Percentiles rank a stretch among this genome's conserved stretches.
phyloP scores from a whole-genome alignment of 2,329 filamentous ascomycete species.

The Westerdykella ornata region DNA sequence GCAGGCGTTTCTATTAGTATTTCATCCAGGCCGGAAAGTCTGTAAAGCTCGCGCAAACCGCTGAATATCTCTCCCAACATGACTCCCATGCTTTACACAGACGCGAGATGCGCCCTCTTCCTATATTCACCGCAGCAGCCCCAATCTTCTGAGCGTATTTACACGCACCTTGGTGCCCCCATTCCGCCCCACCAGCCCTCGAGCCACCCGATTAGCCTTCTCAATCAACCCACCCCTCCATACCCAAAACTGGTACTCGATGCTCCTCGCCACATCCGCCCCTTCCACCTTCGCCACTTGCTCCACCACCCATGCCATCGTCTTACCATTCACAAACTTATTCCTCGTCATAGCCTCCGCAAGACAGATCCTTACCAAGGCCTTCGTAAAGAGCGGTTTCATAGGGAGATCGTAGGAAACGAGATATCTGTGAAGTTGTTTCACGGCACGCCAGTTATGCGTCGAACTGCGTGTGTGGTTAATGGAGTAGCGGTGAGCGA shows the following conservation, averaged over 20 bases:
- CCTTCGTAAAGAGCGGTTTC: slow-evolving; percentile 25
- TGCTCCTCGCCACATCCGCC: slow-evolving; percentile 17
- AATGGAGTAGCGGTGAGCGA: slow-evolving; percentile 29
- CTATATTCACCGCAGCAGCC: slow-evolving; percentile 6
- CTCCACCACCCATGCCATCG: slow-evolving; percentile 25
- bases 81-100: neutral
- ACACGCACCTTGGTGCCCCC: slow-evolving; percentile 16
- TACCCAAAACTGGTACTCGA: slow-evolving; percentile 23
- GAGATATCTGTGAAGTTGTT: slow-evolving; percentile 26
- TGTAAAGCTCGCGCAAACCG: too few species aligned
- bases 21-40: too few species aligned
- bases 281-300: slow-evolving; percentile 27
- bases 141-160: slow-evolving; percentile 24
- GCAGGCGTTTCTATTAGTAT: too few species aligned
- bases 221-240: slow-evolving; percentile 27
- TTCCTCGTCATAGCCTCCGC: slow-evolving; percentile 23
- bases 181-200: slow-evolving; percentile 14
- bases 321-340: slow-evolving; percentile 23
- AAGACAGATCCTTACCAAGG: slow-evolving; percentile 21
- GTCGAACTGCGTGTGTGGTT: slow-evolving; percentile 16
- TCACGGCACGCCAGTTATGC: slow-evolving; percentile 21
- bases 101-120: neutral
- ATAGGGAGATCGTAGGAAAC: slow-evolving; percentile 16
- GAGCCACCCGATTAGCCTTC: slow-evolving; percentile 15
- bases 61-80: neutral